Conservation (phyloP, 345 rosid species). For the Raphanus raphanistrum region DNA sequence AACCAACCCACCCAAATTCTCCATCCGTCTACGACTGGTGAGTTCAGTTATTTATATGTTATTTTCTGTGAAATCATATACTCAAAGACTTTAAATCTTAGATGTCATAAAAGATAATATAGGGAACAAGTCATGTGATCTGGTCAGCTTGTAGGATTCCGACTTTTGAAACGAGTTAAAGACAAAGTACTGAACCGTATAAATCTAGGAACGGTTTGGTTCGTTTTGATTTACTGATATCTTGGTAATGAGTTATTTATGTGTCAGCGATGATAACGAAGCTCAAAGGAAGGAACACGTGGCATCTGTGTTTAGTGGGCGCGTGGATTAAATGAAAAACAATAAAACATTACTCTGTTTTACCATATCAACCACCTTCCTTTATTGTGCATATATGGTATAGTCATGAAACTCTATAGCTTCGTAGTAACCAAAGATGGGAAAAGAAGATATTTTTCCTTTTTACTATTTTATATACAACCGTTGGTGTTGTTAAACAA, state of each 20-base stretch:
- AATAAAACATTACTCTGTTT: slow-evolving; percentile 13
- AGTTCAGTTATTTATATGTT: not conserved
- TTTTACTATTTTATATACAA: not conserved
- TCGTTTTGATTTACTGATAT: not conserved
- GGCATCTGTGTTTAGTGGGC: slow-evolving; percentile 54
- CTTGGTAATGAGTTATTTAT: slow-evolving; percentile 23
- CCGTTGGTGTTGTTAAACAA: not conserved
- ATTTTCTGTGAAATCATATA: not conserved
- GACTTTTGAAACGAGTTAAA: not conserved
- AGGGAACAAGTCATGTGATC: slow-evolving; percentile 1
- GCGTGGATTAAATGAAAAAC: slow-evolving; percentile 49
- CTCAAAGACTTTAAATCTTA: not conserved
- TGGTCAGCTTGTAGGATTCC: not conserved
- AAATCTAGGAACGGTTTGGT: slow-evolving; percentile 5
- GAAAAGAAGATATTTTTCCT: not conserved
- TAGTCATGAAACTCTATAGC: slow-evolving; percentile 1
- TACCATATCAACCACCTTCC: slow-evolving; percentile 23
- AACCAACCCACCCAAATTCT: slow-evolving; percentile 74
- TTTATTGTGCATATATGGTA: slow-evolving; percentile 32
- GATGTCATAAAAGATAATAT: not conserved
- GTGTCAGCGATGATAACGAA: slow-evolving; percentile 47
- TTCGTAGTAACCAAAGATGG: not conserved
- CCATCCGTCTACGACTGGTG: slow-evolving; percentile 98
- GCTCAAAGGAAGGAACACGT: slow-evolving; percentile 53
- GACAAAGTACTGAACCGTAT: not conserved